Conservation (phyloP, 805 yeast species). For the Kodamaea leandrae region DNA sequence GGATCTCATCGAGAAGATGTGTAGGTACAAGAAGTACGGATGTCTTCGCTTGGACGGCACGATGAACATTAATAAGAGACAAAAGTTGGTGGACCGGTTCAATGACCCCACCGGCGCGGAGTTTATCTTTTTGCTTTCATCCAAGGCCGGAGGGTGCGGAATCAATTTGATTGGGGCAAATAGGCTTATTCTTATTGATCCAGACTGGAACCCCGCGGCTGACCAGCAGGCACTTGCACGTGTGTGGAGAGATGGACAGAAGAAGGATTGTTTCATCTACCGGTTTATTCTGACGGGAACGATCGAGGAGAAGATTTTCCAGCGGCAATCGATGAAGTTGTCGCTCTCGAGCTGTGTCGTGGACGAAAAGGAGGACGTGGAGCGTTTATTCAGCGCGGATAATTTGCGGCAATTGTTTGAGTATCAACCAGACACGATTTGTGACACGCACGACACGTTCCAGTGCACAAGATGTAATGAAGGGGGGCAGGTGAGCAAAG, state of each 20-base stretch:
- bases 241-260: constrained; percentile 99
- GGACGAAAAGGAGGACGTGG: constrained; percentile 94
- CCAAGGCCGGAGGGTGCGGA: constrained; percentile 99
- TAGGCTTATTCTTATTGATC: constrained; percentile 79
- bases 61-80: constrained; percentile 87
- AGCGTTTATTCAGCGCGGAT: constrained; percentile 83
- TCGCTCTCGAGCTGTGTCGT: constrained; percentile 94
- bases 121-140: constrained; percentile 83
- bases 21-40: constrained; percentile 74
- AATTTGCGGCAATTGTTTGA: constrained; percentile 72
- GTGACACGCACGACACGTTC: constrained; percentile 92
- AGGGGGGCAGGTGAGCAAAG: constrained; percentile 53
- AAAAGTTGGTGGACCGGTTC: constrained; percentile 84
- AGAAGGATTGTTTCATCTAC: constrained; percentile 93
- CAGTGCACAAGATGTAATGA: constrained; percentile 75
- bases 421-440: constrained; percentile 61
- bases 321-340: constrained; percentile 91
- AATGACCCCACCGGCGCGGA: constrained; percentile 88
- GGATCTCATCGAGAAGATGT: constrained; percentile 84
- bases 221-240: constrained; percentile 97
- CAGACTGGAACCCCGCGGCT: constrained; percentile 98
- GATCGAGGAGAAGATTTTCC: constrained; percentile 94
- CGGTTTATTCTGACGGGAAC: constrained; percentile 93
- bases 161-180: constrained; percentile 96
- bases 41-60: constrained; percentile 86